phyloP scores from a whole-genome alignment of 768 basidiomycete species.

The Mycena rosella region DNA sequence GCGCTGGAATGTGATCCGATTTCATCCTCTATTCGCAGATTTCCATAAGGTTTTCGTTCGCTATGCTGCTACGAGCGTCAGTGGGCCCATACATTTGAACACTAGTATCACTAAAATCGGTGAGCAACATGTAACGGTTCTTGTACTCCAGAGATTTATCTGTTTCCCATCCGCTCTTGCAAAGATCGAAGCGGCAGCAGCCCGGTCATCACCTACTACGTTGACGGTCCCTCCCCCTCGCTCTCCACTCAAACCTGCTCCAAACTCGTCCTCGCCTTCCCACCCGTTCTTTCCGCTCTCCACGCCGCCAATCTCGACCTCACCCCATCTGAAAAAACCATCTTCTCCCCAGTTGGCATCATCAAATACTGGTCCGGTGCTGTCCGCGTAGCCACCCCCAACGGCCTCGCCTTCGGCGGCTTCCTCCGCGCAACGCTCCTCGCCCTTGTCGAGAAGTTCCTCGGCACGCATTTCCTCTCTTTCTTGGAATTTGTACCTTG shows the following conservation, averaged over 20 bases:
- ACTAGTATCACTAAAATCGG: constrained; percentile 20
- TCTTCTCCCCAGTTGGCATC: constrained; percentile 21
- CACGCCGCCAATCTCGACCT: constrained; percentile 21
- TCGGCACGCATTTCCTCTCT: constrained; percentile 21
- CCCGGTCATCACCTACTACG: neutral
- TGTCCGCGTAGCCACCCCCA: too few relatives aligned
- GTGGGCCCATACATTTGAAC: constrained; percentile 20
- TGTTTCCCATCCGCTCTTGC: too few relatives aligned
- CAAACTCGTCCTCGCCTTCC: constrained; percentile 22
- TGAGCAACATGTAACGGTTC: constrained; percentile 19
- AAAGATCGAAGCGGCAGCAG: too few relatives aligned
- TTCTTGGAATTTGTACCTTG: constrained; percentile 23
- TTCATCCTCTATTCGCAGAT: constrained; percentile 21
- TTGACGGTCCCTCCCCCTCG: constrained; percentile 12
- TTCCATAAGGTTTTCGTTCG: constrained; percentile 22
- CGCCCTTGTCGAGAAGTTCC: constrained; percentile 22
- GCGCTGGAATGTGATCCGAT: constrained; percentile 16
- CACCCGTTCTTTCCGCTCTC: constrained; percentile 10
- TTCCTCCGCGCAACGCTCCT: constrained; percentile 15
- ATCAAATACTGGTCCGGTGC: neutral
- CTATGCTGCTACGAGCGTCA: constrained; percentile 19
- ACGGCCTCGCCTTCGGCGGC: too few relatives aligned
- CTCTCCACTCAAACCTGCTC: constrained; percentile 24
- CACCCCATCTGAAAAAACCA: constrained; percentile 15
- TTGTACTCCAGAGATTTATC: too few relatives aligned